These are phyloP conservation scores for Penstemon barbatus DNA, from an alignment of 257 asterid genomes.

Conservation along the genomic window DNA sequence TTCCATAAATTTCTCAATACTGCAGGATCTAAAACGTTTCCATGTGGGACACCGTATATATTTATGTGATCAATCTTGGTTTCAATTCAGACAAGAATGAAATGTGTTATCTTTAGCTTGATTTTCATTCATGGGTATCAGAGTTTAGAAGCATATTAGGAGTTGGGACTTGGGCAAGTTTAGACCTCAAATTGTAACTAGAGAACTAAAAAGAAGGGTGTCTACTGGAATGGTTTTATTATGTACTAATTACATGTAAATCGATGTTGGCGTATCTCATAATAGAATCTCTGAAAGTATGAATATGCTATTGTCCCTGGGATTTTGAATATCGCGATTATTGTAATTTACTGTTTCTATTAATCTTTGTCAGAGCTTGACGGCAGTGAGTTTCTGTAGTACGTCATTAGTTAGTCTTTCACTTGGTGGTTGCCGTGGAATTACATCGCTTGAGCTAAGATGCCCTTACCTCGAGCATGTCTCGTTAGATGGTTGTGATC, in stretches of 20 bases:
- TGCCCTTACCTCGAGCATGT: slow-evolving; percentile 87
- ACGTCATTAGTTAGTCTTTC: slow-evolving; percentile 79
- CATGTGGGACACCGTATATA: background rate
- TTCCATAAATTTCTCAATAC: no score
- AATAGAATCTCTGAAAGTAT: background rate
- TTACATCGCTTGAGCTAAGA: slow-evolving; percentile 72
- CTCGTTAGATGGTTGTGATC: slow-evolving; percentile 95
- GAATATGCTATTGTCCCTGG: background rate
- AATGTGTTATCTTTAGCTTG: background rate
- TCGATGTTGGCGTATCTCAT: slow-evolving; percentile 6
- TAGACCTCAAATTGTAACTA: background rate
- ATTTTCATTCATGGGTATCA: background rate
- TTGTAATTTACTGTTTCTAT: slow-evolving; percentile 28
- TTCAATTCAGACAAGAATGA: background rate
- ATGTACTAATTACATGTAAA: background rate
- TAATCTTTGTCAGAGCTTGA: slow-evolving; percentile 74
- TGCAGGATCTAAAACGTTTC: background rate
- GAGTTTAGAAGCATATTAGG: background rate
- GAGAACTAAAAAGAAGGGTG: background rate
- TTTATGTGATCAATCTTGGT: background rate
- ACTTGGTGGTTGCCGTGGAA: slow-evolving; percentile 92
- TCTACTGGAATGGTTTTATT: background rate
- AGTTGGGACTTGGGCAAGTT: background rate
- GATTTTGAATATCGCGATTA: background rate
- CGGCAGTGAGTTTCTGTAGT: slow-evolving; percentile 65